Evolutionary conservation across 1,284 basidiomycete species (phyloP), one percentile per base, ranked within the genome.

Genomic region (Puccinia triticina): DNA sequence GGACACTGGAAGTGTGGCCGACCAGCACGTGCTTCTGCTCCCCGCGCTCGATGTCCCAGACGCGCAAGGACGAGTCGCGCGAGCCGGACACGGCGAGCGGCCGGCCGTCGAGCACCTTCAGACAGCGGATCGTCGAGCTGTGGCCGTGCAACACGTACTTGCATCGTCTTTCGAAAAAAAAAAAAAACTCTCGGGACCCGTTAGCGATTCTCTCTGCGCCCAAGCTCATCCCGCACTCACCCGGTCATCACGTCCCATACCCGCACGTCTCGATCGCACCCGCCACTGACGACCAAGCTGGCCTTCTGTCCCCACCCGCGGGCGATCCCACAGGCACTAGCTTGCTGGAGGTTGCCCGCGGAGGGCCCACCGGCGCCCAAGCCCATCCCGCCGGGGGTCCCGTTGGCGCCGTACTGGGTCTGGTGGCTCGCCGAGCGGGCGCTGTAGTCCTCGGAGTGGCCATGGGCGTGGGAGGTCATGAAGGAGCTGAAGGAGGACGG

Each of bases 11-110:
- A 57, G 90, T 89, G 87, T 99, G 96, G 0, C 96, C 96, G 32
- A 89, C 88, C 29, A 98, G 89, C 21, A 92, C 89, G 66, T 92
- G 91, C 40, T 95, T 86, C 73, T 91, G 88, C 46, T 88, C 88
- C 0, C 96, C 96, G 11, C 89, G 90, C 86, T 93, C 92, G 74
- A 99, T 90, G 87, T 99, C 93, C 96, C 96, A 99, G 0, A 98
- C 94, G 0, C 95, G 90, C 77, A 98, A 86, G 0, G 94, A 95
- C 32, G 90, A 89, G 85, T 98, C 95, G 23, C 96, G 90, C 57
- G 94, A 94, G 74, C 95, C 96, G 0, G 94, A 93, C 32, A 98
- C 91, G 1, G 94, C 94, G 72, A 97, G 90, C 0, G 96, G 95
- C 5, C 93, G 90, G 61, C 92, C 92, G 85, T 96, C 92, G 59